Evolutionary conservation across 345 rosid species (phyloP).

Genomic region (Citrus hindsii): DNA sequence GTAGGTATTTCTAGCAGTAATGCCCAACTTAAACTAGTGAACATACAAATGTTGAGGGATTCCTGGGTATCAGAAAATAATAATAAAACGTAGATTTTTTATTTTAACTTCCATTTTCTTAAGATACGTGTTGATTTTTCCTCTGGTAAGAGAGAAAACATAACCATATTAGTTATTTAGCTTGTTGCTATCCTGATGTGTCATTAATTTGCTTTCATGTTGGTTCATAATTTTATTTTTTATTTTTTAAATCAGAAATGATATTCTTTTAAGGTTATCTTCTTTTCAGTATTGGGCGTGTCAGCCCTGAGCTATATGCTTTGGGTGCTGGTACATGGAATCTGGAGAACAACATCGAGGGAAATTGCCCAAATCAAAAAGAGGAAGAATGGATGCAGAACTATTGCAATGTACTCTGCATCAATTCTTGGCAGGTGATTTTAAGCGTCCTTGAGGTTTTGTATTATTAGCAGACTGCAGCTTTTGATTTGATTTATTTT

Average conservation of each 20-base stretch:
- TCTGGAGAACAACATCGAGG: slow-evolving; percentile 24
- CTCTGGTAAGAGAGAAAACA: not conserved
- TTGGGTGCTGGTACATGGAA: slow-evolving; percentile 63
- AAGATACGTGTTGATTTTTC: too few species aligned
- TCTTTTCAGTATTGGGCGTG: slow-evolving; percentile 78
- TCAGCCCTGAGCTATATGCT: slow-evolving; percentile 89
- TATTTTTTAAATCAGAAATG: not conserved
- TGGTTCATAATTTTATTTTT: not conserved
- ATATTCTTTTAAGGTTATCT: slow-evolving; percentile 1
- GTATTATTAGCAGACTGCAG: not conserved
- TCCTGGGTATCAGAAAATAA: too few species aligned
- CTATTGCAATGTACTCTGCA: slow-evolving; percentile 69
- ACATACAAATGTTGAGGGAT: not conserved
- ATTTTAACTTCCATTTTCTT: too few species aligned
- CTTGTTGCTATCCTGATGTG: not conserved
- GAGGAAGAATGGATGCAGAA: slow-evolving; percentile 53
- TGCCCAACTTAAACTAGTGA: not conserved
- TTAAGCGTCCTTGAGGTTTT: not conserved
- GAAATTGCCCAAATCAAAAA: slow-evolving; percentile 23
- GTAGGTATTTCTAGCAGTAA: not conserved
- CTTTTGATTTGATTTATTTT: slow-evolving; percentile 5
- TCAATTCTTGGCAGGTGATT: slow-evolving; percentile 86
- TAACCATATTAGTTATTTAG: not conserved
- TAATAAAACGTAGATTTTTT: too few species aligned
- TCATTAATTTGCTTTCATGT: not conserved